Base-by-base conservation (phyloP, 345 rosid species). In the Mercurialis annua region DNA sequence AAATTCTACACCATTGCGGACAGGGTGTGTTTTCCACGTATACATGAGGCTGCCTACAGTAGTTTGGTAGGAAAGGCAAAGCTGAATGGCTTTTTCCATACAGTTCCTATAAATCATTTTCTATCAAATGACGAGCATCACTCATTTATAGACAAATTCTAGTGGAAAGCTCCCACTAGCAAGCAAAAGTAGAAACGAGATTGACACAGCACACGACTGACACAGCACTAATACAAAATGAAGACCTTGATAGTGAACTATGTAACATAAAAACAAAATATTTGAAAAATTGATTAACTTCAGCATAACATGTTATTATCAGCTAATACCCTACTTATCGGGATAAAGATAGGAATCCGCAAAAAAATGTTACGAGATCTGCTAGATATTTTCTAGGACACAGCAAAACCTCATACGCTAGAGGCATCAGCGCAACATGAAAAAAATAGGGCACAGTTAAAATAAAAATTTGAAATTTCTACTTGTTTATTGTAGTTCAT, bases 31-130 rank as follows among this genome's bases (percentile, higher is more conserved):
- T 33, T 34, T 53, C 64, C 64, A 48, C 53, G 30, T 48, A 49
- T 69, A 63, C 42, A 29, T 30, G n/a, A 55, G 16, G 26, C 26
- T 2, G 31, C 10, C 30, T 16, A 21, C 66, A 46, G 47, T 21
- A 48, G 47, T 23, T 34, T 73, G 42, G 55, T 57, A 38, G 66
- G 52, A 40, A 54, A 21, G 11, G 58, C 2, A 33, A 33, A 64
- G 46, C 10, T 33, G 58, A 64, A 50, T 21, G 33, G 46, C 36
- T 62, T 16, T 17, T 11, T 29, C 66, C 27, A 0, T 4, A 50
- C 26, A 21, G 53, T 18, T 20, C 10, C 0, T 50, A 3, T 20
- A 20, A 20, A 50, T 27, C 15, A 50, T 50, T 50, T 20, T 50
- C 54, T 23, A 50, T 12, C 27, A 20, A 20, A 9, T 50, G 54